Evolutionary conservation across 2,329 filamentous ascomycete species (phyloP).

Genomic region (Leptoxyphium fumago): DNA sequence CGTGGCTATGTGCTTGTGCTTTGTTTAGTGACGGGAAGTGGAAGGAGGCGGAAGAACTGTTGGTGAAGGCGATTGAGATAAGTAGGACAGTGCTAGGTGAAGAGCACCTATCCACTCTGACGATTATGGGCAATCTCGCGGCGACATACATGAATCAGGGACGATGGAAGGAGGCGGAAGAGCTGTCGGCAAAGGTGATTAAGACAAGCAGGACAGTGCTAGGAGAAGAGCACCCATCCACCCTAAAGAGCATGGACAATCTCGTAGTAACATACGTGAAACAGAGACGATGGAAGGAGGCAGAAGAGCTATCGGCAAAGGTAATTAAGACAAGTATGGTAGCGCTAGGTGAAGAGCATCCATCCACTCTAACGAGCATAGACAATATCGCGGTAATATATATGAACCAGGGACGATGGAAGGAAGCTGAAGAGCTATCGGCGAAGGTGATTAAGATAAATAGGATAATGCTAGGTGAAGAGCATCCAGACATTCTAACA

Average conservation of each 20-base stretch:
- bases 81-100: conserved; percentile 2
- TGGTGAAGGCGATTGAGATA: conserved; percentile 1
- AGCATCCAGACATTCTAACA: no score
- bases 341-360: neutral
- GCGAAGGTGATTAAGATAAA: no score
- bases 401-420: neutral
- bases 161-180: conserved; percentile 2
- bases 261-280: neutral
- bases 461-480: no score
- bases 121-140: conserved; percentile 3
- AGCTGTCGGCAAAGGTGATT: neutral
- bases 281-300: neutral
- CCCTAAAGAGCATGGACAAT: neutral
- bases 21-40: neutral
- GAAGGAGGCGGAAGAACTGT: conserved; percentile 3
- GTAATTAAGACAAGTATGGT: no score
- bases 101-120: conserved; percentile 5
- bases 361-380: neutral
- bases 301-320: no score
- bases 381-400: neutral
- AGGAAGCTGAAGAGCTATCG: neutral
- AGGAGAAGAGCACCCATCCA: neutral
- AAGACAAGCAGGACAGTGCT: neutral
- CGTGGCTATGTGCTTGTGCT: neutral
- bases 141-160: conserved; percentile 1